Conservation (phyloP, 2,329 filamentous ascomycete genomes). For the Botrytis cinerea region DNA sequence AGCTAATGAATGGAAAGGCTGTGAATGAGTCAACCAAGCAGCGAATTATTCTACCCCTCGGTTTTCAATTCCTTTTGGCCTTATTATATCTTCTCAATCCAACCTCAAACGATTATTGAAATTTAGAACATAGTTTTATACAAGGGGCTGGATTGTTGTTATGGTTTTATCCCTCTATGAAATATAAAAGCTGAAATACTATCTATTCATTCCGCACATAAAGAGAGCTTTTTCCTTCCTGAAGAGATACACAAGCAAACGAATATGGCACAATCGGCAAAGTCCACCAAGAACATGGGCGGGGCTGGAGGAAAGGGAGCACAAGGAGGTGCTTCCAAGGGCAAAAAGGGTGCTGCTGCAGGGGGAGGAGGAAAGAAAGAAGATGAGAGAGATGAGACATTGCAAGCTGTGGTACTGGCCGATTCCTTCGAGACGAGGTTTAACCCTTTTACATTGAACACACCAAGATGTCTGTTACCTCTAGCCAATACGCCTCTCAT, state of each 20-base stretch:
- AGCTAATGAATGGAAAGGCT: slow-evolving; percentile 16
- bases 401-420: slow-evolving; percentile 63
- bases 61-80: neutral
- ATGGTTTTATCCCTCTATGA: too few species aligned
- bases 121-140: neutral
- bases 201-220: neutral
- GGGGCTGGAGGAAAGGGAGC: slow-evolving; percentile 27
- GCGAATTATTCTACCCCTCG: neutral
- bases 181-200: neutral
- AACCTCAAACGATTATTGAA: neutral
- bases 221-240: neutral
- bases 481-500: slow-evolving; percentile 93
- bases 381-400: slow-evolving; percentile 42
- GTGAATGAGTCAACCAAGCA: neutral
- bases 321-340: slow-evolving; percentile 30
- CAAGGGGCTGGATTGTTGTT: neutral
- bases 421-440: slow-evolving; percentile 95
- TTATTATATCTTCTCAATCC: neutral
- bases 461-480: slow-evolving; percentile 87
- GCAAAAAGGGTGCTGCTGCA: slow-evolving; percentile 38
- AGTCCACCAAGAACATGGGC: slow-evolving; percentile 32
- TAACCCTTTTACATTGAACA: slow-evolving; percentile 83
- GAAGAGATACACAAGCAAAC: neutral
- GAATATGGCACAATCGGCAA: slow-evolving; percentile 32
- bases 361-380: slow-evolving; percentile 38